A percentile compares a stretch with the other conserved stretches of the same genome.
phyloP scores from a whole-genome alignment of 2,329 filamentous ascomycete species.

The Pyrenophora graminea region DNA sequence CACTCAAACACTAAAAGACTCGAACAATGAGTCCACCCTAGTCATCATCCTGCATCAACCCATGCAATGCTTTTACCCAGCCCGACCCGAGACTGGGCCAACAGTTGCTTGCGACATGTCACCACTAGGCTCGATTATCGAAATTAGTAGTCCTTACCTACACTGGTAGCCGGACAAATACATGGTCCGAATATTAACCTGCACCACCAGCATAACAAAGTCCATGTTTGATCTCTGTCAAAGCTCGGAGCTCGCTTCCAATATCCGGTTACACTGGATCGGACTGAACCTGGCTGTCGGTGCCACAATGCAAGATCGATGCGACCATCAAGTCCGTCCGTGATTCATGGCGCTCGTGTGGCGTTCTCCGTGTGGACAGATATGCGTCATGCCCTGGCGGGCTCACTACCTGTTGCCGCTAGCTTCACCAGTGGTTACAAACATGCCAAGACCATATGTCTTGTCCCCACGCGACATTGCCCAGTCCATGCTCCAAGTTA shows the following conservation, averaged over 20 bases:
- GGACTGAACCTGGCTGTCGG: slow-evolving; percentile 41
- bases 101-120: neutral
- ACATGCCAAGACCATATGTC: slow-evolving; percentile 32
- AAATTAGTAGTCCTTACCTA: neutral
- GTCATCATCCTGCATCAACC: neutral
- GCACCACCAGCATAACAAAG: neutral
- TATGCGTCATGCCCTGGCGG: slow-evolving; percentile 40
- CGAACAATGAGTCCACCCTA: neutral
- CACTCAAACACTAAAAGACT: neutral
- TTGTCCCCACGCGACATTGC: slow-evolving; percentile 35
- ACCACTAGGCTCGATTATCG: too few relatives aligned
- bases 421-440: slow-evolving; percentile 20
- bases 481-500: slow-evolving; percentile 24
- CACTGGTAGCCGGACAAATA: neutral
- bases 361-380: slow-evolving; percentile 35
- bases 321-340: slow-evolving; percentile 34
- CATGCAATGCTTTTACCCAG: neutral
- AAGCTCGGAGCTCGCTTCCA: slow-evolving; percentile 18
- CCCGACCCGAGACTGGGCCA: neutral
- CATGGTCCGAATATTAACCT: neutral
- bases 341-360: slow-evolving; percentile 38
- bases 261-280: slow-evolving; percentile 39
- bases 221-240: slow-evolving; percentile 8
- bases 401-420: slow-evolving; percentile 23
- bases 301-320: slow-evolving; percentile 47